Conservation (phyloP, 192 early-diverging fungal genomes). For the Geranomyces michiganensis region DNA sequence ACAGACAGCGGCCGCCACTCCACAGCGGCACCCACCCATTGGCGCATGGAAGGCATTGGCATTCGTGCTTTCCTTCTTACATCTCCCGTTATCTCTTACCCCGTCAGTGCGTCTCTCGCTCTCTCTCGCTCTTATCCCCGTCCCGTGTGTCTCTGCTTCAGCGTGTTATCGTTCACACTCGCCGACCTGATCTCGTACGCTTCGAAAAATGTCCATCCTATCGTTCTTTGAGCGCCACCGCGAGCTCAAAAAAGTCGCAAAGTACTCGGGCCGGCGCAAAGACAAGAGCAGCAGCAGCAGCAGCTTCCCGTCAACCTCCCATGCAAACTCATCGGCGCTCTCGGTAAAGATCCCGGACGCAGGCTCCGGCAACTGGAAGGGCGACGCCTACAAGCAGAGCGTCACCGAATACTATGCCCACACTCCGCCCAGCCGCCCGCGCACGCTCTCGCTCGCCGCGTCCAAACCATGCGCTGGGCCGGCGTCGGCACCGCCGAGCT, state of each 20-base stretch:
- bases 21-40: too few relatives aligned
- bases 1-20: too few relatives aligned
- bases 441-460: too few relatives aligned
- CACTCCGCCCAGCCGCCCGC: background rate
- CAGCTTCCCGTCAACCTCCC: background rate
- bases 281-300: background rate
- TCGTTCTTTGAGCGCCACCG: conserved; percentile 24
- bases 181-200: too few relatives aligned
- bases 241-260: conserved; percentile 21
- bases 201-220: conserved; percentile 10
- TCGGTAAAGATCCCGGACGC: background rate
- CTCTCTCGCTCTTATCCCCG: too few relatives aligned
- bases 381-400: background rate
- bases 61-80: too few relatives aligned
- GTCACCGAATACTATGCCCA: background rate
- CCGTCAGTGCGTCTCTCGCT: too few relatives aligned
- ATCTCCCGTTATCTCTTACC: too few relatives aligned
- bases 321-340: background rate
- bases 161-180: too few relatives aligned
- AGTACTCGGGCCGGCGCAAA: conserved; percentile 22
- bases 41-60: too few relatives aligned
- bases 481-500: background rate
- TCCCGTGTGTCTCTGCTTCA: too few relatives aligned
- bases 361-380: background rate
- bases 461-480: too few relatives aligned